A percentile compares a stretch with the other conserved stretches of the same genome.
Conservation (phyloP, 192 early-diverging fungal species). For the Phlyctochytrium planicorne region DNA sequence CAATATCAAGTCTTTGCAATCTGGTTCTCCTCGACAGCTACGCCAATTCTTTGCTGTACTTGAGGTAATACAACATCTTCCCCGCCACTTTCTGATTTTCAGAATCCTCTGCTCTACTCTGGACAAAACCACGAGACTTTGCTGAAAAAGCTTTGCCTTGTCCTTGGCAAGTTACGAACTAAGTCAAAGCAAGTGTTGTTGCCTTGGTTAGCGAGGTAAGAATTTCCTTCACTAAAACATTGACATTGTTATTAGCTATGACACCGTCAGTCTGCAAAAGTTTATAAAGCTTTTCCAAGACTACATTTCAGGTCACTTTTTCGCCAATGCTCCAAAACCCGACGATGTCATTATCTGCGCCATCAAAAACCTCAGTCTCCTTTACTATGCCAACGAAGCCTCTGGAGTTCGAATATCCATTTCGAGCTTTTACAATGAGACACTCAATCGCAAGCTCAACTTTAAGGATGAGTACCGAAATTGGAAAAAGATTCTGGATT, state of each 20-base stretch:
- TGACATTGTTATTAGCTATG: slow-evolving; percentile 35
- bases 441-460: slow-evolving; percentile 48
- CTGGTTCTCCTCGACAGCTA: slow-evolving; percentile 21
- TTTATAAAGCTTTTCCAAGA: slow-evolving; percentile 46
- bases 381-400: slow-evolving; percentile 57
- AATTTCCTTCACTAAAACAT: neutral
- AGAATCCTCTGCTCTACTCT: slow-evolving; percentile 58
- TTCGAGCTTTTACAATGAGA: slow-evolving; percentile 46
- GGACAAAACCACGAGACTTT: slow-evolving; percentile 47
- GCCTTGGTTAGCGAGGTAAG: slow-evolving; percentile 49
- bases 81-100: neutral
- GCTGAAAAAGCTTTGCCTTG: slow-evolving; percentile 38
- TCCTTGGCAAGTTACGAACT: slow-evolving; percentile 41
- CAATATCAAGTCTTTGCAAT: slow-evolving; percentile 37
- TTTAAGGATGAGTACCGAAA: slow-evolving; percentile 77
- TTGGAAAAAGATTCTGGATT: slow-evolving; percentile 60
- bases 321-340: slow-evolving; percentile 31
- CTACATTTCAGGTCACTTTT: slow-evolving; percentile 53
- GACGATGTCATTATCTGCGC: slow-evolving; percentile 51
- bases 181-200: slow-evolving; percentile 35
- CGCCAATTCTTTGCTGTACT: slow-evolving; percentile 34
- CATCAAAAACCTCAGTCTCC: slow-evolving; percentile 48
- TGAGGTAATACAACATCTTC: slow-evolving; percentile 26
- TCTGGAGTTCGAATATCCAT: slow-evolving; percentile 34
- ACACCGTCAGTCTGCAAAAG: slow-evolving; percentile 36